These are phyloP conservation scores for Rachicladosporium sp. DNA, from an alignment of 2,329 filamentous ascomycete species.

Conservation along the genomic window DNA sequence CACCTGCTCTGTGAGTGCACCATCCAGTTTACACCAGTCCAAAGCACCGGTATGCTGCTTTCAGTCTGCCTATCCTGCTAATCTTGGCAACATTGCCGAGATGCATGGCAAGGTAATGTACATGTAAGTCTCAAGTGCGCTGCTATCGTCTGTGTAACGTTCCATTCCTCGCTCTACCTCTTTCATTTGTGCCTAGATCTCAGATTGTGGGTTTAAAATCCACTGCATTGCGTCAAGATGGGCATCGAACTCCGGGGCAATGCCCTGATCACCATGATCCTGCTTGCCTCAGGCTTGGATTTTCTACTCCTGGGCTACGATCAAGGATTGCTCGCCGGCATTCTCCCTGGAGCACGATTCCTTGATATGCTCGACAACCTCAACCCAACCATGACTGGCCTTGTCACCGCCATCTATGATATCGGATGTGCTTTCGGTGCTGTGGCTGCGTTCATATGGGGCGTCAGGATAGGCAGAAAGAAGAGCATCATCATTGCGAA, in stretches of 20 bases:
- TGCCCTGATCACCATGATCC: slow-evolving; percentile 16
- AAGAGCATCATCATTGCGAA: slow-evolving; percentile 16
- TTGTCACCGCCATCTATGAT: slow-evolving; percentile 17
- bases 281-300: slow-evolving; percentile 17
- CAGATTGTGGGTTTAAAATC: too few species aligned
- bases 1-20: too few species aligned
- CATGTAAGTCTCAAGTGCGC: too few species aligned
- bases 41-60: too few species aligned
- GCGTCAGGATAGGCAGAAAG: slow-evolving; percentile 15
- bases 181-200: too few species aligned
- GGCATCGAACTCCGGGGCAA: slow-evolving; percentile 10
- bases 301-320: slow-evolving; percentile 19
- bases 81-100: too few species aligned
- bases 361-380: slow-evolving; percentile 18
- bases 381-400: slow-evolving; percentile 14
- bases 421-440: slow-evolving; percentile 18
- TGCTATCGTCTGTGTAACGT: too few species aligned
- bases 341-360: slow-evolving; percentile 18
- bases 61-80: too few species aligned
- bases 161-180: too few species aligned
- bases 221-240: too few species aligned
- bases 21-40: too few species aligned
- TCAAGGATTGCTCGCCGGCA: slow-evolving; percentile 20
- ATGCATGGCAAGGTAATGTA: too few species aligned
- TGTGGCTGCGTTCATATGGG: slow-evolving; percentile 16